Percentiles rank a stretch among this genome's conserved stretches.
These are phyloP conservation scores for Dimocarpus longan DNA, from an alignment of 345 rosid species.

Conservation along the genomic window DNA sequence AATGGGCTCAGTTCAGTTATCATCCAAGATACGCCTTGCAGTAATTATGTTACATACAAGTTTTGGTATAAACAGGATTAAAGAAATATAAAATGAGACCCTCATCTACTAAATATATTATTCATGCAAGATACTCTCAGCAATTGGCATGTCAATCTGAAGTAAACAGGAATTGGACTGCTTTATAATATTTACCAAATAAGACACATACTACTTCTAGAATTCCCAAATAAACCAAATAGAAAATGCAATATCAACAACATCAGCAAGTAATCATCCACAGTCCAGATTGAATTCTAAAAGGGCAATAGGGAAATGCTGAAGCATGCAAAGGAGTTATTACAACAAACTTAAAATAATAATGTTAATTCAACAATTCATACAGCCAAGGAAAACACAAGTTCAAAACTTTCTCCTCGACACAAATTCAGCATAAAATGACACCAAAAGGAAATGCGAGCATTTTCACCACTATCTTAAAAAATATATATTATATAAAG, in stretches of 20 bases:
- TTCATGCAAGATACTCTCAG: not conserved
- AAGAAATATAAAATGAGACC: not conserved
- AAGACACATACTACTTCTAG: not conserved
- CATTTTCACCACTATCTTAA: not conserved
- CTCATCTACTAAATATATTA: not conserved
- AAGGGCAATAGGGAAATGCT: not conserved
- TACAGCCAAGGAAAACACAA: not conserved
- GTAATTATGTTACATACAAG: not conserved
- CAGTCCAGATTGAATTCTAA: not conserved
- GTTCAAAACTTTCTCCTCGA: not conserved
- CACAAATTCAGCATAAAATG: not conserved
- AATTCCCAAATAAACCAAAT: not conserved
- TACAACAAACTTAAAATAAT: not conserved
- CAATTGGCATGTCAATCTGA: not conserved
- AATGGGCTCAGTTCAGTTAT: not conserved
- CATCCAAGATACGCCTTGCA: not conserved
- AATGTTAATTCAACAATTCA: not conserved
- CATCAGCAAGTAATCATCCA: not conserved
- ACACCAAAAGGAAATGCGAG: not conserved
- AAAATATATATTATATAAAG: not conserved
- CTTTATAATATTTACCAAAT: not conserved
- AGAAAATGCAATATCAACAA: not conserved
- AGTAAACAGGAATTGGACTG: not conserved
- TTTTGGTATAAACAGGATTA: not conserved
- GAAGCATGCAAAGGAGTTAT: constrained; percentile 3